Conservation (phyloP, 768 basidiomycete species). For the Hericium erinaceus region DNA sequence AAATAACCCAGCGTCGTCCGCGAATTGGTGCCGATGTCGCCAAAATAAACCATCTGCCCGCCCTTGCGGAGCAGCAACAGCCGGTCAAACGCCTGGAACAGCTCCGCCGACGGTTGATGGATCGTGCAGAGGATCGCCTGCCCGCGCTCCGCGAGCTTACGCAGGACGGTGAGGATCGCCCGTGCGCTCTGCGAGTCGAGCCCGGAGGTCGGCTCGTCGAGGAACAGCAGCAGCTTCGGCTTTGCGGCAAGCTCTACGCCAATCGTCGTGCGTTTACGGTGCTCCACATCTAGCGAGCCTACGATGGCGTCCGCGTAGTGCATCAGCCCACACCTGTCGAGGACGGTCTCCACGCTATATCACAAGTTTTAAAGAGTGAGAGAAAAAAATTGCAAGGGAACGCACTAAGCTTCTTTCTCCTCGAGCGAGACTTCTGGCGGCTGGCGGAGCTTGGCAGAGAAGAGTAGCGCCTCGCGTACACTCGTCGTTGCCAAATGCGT, state of each 20-base stretch:
- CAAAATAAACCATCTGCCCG: slow-evolving; percentile 60
- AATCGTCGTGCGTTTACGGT: slow-evolving; percentile 77
- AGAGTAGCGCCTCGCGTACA: slow-evolving; percentile 71
- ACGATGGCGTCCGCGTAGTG: slow-evolving; percentile 60
- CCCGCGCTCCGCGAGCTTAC: slow-evolving; percentile 68
- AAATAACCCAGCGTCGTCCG: slow-evolving; percentile 68
- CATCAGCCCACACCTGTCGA: slow-evolving; percentile 57
- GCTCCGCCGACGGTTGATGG: slow-evolving; percentile 70
- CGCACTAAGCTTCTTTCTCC: slow-evolving; percentile 77
- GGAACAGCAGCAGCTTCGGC: slow-evolving; percentile 75
- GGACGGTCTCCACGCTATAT: slow-evolving; percentile 40
- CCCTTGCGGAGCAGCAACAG: slow-evolving; percentile 71
- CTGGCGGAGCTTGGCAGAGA: slow-evolving; percentile 76
- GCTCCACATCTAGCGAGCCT: slow-evolving; percentile 58
- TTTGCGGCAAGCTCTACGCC: slow-evolving; percentile 85
- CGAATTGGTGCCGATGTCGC: slow-evolving; percentile 58
- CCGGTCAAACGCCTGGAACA: slow-evolving; percentile 79
- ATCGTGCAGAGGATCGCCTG: slow-evolving; percentile 88
- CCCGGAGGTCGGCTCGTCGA: slow-evolving; percentile 84
- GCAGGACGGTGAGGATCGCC: slow-evolving; percentile 70
- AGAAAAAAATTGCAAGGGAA: slow-evolving; percentile 4
- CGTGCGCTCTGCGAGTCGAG: slow-evolving; percentile 83
- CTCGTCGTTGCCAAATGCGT: slow-evolving; percentile 68
- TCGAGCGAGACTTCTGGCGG: slow-evolving; percentile 48
- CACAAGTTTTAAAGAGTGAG: not conserved